Conservation (phyloP, 768 basidiomycete species). For the Russula griseocarnosa region DNA sequence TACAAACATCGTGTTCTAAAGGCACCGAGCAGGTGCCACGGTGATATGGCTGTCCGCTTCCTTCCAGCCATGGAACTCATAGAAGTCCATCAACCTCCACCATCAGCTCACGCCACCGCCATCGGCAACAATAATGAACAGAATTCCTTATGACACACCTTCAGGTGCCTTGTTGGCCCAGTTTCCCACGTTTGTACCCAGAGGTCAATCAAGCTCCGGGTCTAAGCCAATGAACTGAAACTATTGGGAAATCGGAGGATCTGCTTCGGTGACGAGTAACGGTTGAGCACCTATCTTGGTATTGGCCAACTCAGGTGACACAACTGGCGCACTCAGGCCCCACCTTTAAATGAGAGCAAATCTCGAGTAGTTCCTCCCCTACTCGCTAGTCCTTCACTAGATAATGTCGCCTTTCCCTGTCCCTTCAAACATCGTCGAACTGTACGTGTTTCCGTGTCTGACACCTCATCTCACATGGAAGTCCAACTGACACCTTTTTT, state of each 20-base stretch:
- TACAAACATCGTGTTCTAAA: not conserved
- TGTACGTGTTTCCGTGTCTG: conserved; percentile 1
- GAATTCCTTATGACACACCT: no score
- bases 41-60: not conserved
- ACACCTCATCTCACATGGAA: not conserved
- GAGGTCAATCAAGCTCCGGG: not conserved
- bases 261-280: not conserved
- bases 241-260: not conserved
- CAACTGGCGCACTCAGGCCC: not conserved
- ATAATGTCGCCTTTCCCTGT: conserved; percentile 1
- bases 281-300: not conserved
- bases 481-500: not conserved
- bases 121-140: not conserved
- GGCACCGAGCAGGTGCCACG: not conserved
- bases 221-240: not conserved
- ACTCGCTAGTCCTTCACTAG: not conserved
- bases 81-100: not conserved
- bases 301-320: not conserved
- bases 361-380: not conserved
- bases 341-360: not conserved
- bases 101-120: not conserved
- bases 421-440: not conserved
- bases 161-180: no score
- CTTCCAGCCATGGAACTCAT: not conserved
- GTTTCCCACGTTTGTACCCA: not conserved